A percentile compares a stretch with the other conserved stretches of the same genome.
Conservation (phyloP, 1,139 yeast species). For the Scheffersomyces lignicola region DNA sequence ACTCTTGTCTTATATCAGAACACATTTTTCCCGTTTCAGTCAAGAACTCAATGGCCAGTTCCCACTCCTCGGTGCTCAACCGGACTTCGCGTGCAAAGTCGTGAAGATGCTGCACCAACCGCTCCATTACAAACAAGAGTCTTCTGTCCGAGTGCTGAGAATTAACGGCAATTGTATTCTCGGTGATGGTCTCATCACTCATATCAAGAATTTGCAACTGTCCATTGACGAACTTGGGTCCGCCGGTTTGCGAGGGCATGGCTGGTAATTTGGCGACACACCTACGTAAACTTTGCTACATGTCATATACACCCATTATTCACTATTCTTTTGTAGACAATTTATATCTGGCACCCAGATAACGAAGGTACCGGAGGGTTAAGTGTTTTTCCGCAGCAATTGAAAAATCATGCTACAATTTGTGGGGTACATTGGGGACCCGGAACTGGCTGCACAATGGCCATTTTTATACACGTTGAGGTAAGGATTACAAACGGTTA, state of each 20-base stretch:
- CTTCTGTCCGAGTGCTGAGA: constrained; percentile 24
- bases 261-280: background rate
- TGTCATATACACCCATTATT: no score
- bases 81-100: constrained; percentile 34
- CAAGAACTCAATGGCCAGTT: constrained; percentile 24
- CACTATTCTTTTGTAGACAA: no score
- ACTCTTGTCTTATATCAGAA: constrained; percentile 30
- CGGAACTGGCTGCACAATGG: no score
- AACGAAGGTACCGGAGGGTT: no score
- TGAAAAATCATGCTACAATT: no score
- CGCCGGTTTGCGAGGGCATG: constrained; percentile 5
- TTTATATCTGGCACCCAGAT: no score
- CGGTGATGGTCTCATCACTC: constrained; percentile 30
- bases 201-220: constrained; percentile 15
- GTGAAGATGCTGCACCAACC: constrained; percentile 28
- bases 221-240: constrained; percentile 7
- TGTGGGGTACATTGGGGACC: no score
- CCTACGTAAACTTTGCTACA: background rate
- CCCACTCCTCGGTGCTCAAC: constrained; percentile 34
- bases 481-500: no score
- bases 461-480: no score
- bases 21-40: constrained; percentile 30
- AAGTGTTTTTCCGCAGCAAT: constrained; percentile 2
- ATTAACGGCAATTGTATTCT: constrained; percentile 25
- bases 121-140: constrained; percentile 23